Percentiles rank a stretch among this genome's conserved stretches.
These are phyloP conservation scores for Corymbia citriodora DNA, from an alignment of 441 rosid species.

Conservation along the genomic window DNA sequence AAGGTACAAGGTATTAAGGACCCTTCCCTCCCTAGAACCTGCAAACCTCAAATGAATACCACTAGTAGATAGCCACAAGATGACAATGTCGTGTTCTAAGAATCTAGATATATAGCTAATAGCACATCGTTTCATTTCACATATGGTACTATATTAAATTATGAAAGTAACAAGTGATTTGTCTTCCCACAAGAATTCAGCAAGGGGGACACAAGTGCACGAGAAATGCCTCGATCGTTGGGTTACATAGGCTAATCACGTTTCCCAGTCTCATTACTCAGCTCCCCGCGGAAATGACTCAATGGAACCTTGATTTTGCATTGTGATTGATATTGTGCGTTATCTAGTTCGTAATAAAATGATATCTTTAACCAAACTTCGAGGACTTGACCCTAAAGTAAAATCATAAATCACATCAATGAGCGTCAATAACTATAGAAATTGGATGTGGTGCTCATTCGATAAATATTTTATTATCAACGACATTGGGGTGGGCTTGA, in stretches of 20 bases:
- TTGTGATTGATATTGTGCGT: not conserved
- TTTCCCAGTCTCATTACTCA: not conserved
- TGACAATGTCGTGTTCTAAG: not conserved
- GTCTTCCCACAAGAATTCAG: not conserved
- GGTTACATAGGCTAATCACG: not conserved
- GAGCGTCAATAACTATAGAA: fast-evolving
- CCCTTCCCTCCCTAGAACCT: not conserved
- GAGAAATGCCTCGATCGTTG: not conserved
- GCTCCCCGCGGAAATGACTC: not conserved
- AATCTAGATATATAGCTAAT: not conserved
- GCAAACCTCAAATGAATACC: not conserved
- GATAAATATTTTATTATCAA: not conserved
- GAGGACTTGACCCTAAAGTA: not conserved
- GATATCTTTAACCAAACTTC: not conserved
- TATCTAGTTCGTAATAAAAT: not conserved
- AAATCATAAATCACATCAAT: not conserved
- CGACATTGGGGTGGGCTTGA: not conserved
- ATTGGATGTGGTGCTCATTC: not conserved
- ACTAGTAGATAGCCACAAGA: not conserved
- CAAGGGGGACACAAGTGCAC: not conserved
- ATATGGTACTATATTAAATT: not conserved
- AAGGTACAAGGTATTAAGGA: not conserved
- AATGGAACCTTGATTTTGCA: not conserved
- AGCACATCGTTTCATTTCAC: not conserved
- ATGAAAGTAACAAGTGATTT: not conserved